Percentiles rank a stretch among this genome's conserved stretches.
Conservation (phyloP, 225 moss, liverwort and hornwort genomes). For the Straminergon stramineum region DNA sequence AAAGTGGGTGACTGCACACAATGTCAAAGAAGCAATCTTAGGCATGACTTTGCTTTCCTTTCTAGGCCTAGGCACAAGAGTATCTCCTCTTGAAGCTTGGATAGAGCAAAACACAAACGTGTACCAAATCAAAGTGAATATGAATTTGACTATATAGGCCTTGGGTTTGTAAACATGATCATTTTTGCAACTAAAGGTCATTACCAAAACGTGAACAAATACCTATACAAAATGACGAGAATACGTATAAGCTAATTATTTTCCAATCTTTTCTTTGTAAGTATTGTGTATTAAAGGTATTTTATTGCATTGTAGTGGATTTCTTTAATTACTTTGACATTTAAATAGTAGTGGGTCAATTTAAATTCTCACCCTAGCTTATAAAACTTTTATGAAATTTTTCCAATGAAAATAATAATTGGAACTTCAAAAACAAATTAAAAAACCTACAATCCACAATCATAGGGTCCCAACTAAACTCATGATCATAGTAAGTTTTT, state of each 20-base stretch:
- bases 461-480: background rate
- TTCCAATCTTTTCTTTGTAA: background rate
- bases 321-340: no score
- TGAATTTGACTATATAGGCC: no score
- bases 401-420: background rate
- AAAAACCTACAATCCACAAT: background rate
- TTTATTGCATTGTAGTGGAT: background rate
- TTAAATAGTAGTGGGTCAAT: background rate
- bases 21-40: no score
- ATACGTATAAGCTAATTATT: background rate
- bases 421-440: background rate
- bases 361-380: background rate
- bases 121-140: no score
- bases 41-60: no score
- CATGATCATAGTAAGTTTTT: background rate
- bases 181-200: no score
- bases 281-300: background rate
- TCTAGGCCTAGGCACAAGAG: no score
- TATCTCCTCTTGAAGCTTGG: no score
- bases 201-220: no score
- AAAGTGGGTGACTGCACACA: no score
- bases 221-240: background rate
- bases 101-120: no score
- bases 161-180: no score
- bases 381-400: background rate